phyloP scores from a whole-genome alignment of 139 green algal species.

The Coccomyxa sp. region DNA sequence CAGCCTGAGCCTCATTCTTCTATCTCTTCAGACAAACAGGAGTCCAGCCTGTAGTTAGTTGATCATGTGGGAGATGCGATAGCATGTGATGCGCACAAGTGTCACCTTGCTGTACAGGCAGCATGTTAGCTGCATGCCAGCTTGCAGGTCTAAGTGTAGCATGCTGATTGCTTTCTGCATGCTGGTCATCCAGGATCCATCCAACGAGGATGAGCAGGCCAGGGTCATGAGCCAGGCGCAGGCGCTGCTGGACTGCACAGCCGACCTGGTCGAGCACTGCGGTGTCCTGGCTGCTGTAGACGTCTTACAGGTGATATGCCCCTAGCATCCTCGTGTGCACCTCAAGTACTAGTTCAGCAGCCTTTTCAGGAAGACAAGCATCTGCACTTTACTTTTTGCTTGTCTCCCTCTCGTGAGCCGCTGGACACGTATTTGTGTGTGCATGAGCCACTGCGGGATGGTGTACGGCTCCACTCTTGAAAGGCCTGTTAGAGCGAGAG shows the following conservation, averaged over 20 bases:
- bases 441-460: neutral
- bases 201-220: conserved; percentile 14
- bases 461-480: neutral
- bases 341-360: neutral
- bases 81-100: no score
- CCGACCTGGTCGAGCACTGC: conserved; percentile 28
- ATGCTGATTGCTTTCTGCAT: no score
- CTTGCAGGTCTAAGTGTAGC: neutral
- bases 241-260: conserved; percentile 46
- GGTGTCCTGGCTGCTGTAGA: conserved; percentile 18
- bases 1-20: no score
- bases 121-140: neutral
- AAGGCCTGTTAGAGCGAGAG: no score
- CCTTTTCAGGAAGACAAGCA: no score
- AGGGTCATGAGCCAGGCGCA: conserved; percentile 22
- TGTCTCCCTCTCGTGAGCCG: neutral
- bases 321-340: neutral
- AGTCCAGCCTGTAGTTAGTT: no score
- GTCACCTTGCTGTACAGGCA: no score
- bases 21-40: no score
- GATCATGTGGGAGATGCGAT: no score
- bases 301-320: no score
- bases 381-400: neutral
- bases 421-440: neutral
- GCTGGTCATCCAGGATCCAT: neutral